Evolutionary conservation across 176 grass and related monocot species (phyloP).

Genomic region (Calamus simplicifolius): DNA sequence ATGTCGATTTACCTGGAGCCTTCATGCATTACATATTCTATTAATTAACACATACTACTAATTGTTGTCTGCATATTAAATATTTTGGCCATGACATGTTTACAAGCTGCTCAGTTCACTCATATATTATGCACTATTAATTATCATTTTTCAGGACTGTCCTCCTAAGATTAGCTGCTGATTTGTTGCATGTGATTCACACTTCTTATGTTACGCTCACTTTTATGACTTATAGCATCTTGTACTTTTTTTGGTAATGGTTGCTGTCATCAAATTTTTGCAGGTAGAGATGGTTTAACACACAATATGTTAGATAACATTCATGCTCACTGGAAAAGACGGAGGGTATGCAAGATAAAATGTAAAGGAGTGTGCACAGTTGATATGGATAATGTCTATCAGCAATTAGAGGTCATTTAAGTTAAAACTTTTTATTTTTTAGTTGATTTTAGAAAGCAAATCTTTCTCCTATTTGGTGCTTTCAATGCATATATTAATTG

Average conservation of each 20-base stretch:
- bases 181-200: too few relatives aligned
- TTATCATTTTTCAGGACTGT: too few relatives aligned
- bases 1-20: too few relatives aligned
- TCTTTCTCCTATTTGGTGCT: background rate
- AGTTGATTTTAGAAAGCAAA: background rate
- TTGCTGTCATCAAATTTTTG: slow-evolving; percentile 12
- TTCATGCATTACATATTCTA: too few relatives aligned
- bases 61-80: too few relatives aligned
- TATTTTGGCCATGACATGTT: too few relatives aligned
- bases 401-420: slow-evolving; percentile 57
- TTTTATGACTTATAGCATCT: background rate
- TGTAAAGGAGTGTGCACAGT: slow-evolving; percentile 93
- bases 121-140: too few relatives aligned
- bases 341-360: slow-evolving; percentile 96
- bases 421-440: slow-evolving; percentile 4
- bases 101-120: too few relatives aligned
- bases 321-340: slow-evolving; percentile 87
- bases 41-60: too few relatives aligned
- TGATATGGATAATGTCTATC: slow-evolving; percentile 93
- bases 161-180: too few relatives aligned
- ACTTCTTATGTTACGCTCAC: background rate
- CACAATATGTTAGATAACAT: slow-evolving; percentile 98
- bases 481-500: background rate
- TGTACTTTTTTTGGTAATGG: background rate
- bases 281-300: slow-evolving; percentile 88